Base-by-base conservation (phyloP, 1,284 basidiomycete species). In the Ganoderma meredithae region DNA sequence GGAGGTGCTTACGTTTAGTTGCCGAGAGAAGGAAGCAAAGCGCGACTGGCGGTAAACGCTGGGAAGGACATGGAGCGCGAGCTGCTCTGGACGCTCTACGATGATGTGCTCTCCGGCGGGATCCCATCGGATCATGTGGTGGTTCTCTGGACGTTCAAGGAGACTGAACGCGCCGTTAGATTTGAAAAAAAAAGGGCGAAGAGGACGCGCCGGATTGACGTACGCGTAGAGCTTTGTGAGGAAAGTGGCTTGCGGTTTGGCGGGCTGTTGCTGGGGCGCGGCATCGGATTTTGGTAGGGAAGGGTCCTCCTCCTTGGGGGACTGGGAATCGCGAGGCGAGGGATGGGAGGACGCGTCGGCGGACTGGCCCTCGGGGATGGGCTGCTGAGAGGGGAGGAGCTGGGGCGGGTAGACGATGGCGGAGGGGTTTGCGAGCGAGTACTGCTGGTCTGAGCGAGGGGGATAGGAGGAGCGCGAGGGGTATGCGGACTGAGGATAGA, bases 61-160 rank as follows among this genome's bases (percentile, higher is more conserved):
- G 61, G 95, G 95, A 70, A 96, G 88, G 77, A 96, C 92, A 80
- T 96, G 94, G 64, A 95, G 87, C 1, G 94, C 94, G 66, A 96
- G 89, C 79, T 95, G 94, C 77, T 95, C 94, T 70, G 95, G 95
- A 39, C 92, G 86, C 77, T 96, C 95, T 68, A 96, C 95, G 79
- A 96, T 95, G 85, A 96, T 96, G 76, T 95, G 91, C 78, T 95
- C 93, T 69, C 95, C 95, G 17, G 90, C 88, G 17, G 91, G 90
- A 77, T 96, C 95, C 95, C 95, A 96, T 59, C 95, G 90, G 77
- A 96, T 95, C 90, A 96, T 96, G 79, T 94, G 92, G 76, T 94
- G 92, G 80, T 94, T 94, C 81, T 95, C 93, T 65, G 90, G 87
- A 55, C 93, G 89, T 79, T 95, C 93, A 75, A 95, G 88, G 66